Conservation (phyloP, 495 filamentous ascomycete genomes). For the Neurospora pannonica region DNA sequence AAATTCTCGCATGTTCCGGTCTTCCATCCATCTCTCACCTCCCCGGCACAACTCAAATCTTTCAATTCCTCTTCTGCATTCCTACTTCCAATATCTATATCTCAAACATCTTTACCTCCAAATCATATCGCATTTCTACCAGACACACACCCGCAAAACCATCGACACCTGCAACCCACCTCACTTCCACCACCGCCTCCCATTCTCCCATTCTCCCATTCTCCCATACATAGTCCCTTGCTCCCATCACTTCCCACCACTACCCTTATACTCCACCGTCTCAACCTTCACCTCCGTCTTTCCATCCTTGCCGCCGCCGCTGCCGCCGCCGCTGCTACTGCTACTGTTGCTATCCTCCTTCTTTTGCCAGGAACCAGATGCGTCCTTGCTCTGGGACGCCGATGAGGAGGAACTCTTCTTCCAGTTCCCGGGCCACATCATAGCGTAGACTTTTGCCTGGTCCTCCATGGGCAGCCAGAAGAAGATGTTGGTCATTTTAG, state of each 20-base stretch:
- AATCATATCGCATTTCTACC: neutral
- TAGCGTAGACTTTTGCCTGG: neutral
- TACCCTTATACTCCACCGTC: neutral
- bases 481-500: neutral
- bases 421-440: neutral
- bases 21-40: neutral
- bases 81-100: too few species aligned
- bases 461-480: neutral
- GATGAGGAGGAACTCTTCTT: neutral
- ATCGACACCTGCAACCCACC: neutral
- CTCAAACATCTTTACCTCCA: neutral
- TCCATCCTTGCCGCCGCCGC: neutral
- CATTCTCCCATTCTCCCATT: neutral
- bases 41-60: neutral
- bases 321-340: neutral
- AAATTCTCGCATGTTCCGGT: neutral
- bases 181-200: neutral
- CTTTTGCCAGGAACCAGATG: neutral
- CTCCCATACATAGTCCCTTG: too few species aligned
- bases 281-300: neutral
- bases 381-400: neutral
- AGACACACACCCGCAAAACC: neutral
- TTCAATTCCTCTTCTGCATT: neutral
- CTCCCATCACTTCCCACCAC: neutral
- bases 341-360: neutral